Conservation (phyloP, 2,329 filamentous ascomycete genomes). For the Paecilomyces niveus region DNA sequence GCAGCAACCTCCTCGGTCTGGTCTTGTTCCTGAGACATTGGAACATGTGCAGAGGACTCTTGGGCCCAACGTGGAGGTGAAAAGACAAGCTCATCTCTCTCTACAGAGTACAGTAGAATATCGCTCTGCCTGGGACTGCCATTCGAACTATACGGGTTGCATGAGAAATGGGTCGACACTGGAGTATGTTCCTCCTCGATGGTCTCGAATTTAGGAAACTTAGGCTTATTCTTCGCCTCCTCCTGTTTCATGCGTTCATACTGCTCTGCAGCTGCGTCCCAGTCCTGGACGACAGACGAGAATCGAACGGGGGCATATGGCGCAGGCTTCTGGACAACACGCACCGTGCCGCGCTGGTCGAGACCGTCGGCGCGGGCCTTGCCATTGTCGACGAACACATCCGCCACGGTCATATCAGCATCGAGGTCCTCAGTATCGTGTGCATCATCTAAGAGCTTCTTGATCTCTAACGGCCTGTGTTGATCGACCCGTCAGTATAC, state of each 20-base stretch:
- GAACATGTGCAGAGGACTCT: conserved; percentile 1
- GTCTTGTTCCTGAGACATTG: not conserved
- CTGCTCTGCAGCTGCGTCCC: conserved; percentile 19
- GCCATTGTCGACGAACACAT: conserved; percentile 32
- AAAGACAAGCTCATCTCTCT: conserved; percentile 10
- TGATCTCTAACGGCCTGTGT: conserved; percentile 27
- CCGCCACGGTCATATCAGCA: conserved; percentile 26
- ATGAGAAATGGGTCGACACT: not conserved
- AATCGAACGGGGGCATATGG: conserved; percentile 18
- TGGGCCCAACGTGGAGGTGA: conserved; percentile 10
- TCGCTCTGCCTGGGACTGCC: conserved; percentile 10
- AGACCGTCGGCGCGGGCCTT: conserved; percentile 24
- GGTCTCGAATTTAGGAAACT: conserved; percentile 9
- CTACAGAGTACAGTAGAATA: conserved; percentile 20
- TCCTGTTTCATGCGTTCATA: conserved; percentile 11
- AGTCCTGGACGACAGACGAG: conserved; percentile 29
- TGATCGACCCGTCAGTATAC: not conserved
- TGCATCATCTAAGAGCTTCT: conserved; percentile 30
- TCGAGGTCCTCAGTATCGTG: conserved; percentile 25
- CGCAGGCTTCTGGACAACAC: conserved; percentile 26
- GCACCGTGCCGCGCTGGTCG: conserved; percentile 28
- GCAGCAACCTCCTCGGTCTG: conserved; percentile 1
- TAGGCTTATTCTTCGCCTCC: conserved; percentile 6
- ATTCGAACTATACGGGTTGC: not conserved
- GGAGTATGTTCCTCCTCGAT: conserved; percentile 12